Conservation (phyloP, 352 stramenopile genomes). For the Phytophthora multivora region DNA sequence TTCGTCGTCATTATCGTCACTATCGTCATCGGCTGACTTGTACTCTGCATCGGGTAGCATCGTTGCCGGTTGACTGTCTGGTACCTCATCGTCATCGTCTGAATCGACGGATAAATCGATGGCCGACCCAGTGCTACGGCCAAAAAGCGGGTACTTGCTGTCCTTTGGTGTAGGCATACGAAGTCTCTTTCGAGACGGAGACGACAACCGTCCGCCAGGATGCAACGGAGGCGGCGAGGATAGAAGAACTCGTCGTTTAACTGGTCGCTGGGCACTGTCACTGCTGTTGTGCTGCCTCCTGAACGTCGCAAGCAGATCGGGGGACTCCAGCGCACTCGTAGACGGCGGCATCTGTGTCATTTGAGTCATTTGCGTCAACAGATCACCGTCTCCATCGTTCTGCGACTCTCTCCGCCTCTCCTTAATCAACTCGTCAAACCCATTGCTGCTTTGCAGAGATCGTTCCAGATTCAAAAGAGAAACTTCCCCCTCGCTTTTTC, state of each 20-base stretch:
- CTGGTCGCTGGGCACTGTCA: constrained; percentile 9
- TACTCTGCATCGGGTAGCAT: constrained; percentile 14
- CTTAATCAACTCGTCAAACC: constrained; percentile 31
- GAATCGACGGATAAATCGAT: constrained; percentile 16
- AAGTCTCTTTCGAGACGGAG: constrained; percentile 39
- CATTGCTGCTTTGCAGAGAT: constrained; percentile 23
- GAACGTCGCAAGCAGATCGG: constrained; percentile 39
- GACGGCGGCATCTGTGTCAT: constrained; percentile 39
- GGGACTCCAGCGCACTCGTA: constrained; percentile 38
- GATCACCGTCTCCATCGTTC: constrained; percentile 21
- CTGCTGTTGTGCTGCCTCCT: constrained; percentile 9
- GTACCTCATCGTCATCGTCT: constrained; percentile 28
- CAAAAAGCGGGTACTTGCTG: constrained; percentile 1
- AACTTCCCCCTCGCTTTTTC: constrained; percentile 7
- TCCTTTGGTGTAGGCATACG: constrained; percentile 26
- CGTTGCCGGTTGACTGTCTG: constrained; percentile 13
- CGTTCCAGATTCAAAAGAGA: constrained; percentile 32
- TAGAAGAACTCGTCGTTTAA: constrained; percentile 28
- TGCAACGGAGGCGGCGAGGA: constrained; percentile 22
- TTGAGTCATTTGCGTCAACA: constrained; percentile 36
- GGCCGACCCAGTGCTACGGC: background rate
- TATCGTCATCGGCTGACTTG: constrained; percentile 7
- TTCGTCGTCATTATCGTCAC: constrained; percentile 1
- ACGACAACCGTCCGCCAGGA: constrained; percentile 13
- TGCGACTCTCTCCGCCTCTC: constrained; percentile 24